Evolutionary conservation across 2,329 filamentous ascomycete species (phyloP).

Genomic region (Hymenoscyphus occultus): DNA sequence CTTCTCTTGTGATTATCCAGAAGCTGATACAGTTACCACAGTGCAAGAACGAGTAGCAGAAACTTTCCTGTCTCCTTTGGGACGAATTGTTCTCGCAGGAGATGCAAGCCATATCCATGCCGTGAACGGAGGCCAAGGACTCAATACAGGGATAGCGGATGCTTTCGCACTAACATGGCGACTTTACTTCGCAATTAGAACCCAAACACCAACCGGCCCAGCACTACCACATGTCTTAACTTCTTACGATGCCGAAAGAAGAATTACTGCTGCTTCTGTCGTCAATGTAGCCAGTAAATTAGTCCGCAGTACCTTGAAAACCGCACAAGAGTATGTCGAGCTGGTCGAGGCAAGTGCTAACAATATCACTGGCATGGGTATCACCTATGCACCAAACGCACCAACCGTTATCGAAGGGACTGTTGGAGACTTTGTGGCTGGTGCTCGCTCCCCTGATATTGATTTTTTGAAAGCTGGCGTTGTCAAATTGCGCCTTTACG

Average conservation of each 20-base stretch:
- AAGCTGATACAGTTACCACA: not conserved
- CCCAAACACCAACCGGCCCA: too few relatives aligned
- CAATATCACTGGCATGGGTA: constrained; percentile 39
- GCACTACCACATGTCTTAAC: constrained; percentile 34
- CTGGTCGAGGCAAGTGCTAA: constrained; percentile 48
- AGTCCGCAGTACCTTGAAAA: constrained; percentile 44
- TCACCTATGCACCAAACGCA: constrained; percentile 10
- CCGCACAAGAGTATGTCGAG: constrained; percentile 46
- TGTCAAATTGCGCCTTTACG: constrained; percentile 5
- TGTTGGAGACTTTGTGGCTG: constrained; percentile 10
- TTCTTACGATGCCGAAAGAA: constrained; percentile 46
- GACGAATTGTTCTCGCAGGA: constrained; percentile 34
- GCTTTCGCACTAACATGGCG: constrained; percentile 41
- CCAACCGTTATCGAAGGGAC: constrained; percentile 7
- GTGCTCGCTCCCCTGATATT: constrained; percentile 14
- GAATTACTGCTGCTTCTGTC: constrained; percentile 44
- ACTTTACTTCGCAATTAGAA: not conserved
- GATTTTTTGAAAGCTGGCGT: not conserved
- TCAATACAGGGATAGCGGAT: constrained; percentile 38
- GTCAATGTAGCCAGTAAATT: constrained; percentile 47
- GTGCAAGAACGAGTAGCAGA: constrained; percentile 17
- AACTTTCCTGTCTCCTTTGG: constrained; percentile 8
- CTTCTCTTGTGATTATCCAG: not conserved
- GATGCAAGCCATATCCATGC: constrained; percentile 37
- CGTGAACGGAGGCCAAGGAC: constrained; percentile 18